A percentile compares a stretch with the other conserved stretches of the same genome.
These are phyloP conservation scores for Daldinia sp. DNA, from an alignment of 2,329 filamentous ascomycete species.

Conservation along the genomic window DNA sequence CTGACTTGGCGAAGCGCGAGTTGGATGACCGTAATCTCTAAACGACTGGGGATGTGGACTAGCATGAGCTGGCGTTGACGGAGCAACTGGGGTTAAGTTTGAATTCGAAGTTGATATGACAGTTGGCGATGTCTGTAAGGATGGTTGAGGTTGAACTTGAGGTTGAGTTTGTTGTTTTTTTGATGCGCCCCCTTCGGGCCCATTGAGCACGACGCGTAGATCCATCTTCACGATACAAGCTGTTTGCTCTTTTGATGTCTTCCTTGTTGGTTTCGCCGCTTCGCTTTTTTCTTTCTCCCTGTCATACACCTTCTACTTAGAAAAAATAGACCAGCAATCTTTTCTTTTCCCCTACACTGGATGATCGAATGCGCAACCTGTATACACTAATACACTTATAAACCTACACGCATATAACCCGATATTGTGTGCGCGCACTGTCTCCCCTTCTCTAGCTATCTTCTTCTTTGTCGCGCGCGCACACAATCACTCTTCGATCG, in stretches of 20 bases:
- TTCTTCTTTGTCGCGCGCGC: conserved; percentile 21
- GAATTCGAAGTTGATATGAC: conserved; percentile 38
- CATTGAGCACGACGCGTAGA: conserved; percentile 59
- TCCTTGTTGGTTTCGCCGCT: conserved; percentile 11
- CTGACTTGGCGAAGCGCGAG: conserved; percentile 60
- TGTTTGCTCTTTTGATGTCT: conserved; percentile 26
- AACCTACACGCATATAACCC: not conserved
- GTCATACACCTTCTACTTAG: not conserved
- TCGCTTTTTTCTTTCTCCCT: not conserved
- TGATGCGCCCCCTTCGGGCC: conserved; percentile 50
- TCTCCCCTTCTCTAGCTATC: not conserved
- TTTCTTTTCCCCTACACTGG: conserved; percentile 11
- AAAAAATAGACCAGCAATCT: not conserved
- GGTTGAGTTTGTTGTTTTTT: conserved; percentile 33
- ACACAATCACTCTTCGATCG: conserved; percentile 31
- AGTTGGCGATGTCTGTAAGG: conserved; percentile 40
- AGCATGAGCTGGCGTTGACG: conserved; percentile 52
- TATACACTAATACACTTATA: conserved; percentile 19
- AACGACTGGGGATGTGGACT: conserved; percentile 55
- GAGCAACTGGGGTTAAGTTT: conserved; percentile 41
- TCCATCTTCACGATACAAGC: conserved; percentile 39
- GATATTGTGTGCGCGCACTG: not conserved
- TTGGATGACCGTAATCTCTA: conserved; percentile 59
- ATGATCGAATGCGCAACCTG: conserved; percentile 19
- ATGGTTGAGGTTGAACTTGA: conserved; percentile 32